Percentiles rank a stretch among this genome's conserved stretches.
Evolutionary conservation across 1,139 yeast genomes (phyloP).

Genomic region (Meyerozyma athensensis): DNA sequence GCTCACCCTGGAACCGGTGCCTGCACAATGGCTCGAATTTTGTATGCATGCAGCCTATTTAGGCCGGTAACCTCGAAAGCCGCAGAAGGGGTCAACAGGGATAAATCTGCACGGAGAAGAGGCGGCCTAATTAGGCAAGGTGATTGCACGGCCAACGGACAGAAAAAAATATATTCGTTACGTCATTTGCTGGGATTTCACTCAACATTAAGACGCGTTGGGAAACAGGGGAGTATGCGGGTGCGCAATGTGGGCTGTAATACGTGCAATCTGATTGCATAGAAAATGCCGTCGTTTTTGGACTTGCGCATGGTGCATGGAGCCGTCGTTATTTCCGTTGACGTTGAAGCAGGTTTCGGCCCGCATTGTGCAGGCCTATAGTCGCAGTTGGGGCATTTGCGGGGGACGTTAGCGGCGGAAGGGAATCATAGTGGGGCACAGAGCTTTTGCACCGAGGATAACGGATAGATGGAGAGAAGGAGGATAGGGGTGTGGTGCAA

Average conservation of each 20-base stretch:
- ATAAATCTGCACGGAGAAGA: background rate
- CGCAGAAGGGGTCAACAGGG: slow-evolving; percentile 4
- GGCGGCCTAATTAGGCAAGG: slow-evolving; percentile 1
- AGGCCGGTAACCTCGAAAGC: background rate
- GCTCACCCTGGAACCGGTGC: too few relatives aligned
- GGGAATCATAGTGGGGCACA: background rate
- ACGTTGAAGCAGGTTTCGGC: background rate
- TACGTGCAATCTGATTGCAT: too few relatives aligned
- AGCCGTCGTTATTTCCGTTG: background rate
- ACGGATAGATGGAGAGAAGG: background rate
- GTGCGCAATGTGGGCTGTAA: too few relatives aligned
- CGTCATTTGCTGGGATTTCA: background rate
- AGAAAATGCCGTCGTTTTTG: too few relatives aligned
- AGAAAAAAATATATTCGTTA: too few relatives aligned
- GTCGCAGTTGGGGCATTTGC: slow-evolving; percentile 4
- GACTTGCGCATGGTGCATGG: too few relatives aligned
- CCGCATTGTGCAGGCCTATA: background rate
- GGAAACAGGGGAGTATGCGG: too few relatives aligned
- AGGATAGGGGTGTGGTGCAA: too few relatives aligned
- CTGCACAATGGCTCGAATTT: background rate
- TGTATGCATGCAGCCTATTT: slow-evolving; percentile 2
- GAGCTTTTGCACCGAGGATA: background rate
- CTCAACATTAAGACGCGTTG: too few relatives aligned
- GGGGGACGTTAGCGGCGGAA: slow-evolving; percentile 2
- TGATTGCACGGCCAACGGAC: background rate